These are phyloP conservation scores for Kentomonas sorsogonicus DNA, from an alignment of 208 protist species.

Conservation along the genomic window DNA sequence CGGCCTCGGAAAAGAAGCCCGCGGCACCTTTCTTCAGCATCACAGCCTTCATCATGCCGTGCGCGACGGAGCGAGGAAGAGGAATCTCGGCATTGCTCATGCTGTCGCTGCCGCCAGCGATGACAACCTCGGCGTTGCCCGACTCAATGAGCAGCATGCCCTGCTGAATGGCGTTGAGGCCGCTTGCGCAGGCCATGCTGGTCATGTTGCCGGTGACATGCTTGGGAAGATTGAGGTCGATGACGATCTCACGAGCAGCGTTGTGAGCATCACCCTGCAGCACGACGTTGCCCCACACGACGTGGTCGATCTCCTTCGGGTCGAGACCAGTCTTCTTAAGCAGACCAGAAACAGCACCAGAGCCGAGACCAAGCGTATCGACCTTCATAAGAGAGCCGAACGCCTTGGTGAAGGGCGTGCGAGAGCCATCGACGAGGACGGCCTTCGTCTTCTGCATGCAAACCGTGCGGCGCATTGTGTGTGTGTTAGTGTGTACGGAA, in stretches of 20 bases:
- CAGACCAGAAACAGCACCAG: no score
- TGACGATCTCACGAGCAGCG: conserved; percentile 77
- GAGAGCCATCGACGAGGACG: conserved; percentile 56
- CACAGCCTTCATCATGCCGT: conserved; percentile 50
- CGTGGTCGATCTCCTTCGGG: conserved; percentile 67
- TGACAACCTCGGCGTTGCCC: conserved; percentile 69
- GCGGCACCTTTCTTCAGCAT: conserved; percentile 47
- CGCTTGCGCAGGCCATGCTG: conserved; percentile 78
- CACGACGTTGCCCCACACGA: conserved; percentile 90
- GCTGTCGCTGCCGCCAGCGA: conserved; percentile 86
- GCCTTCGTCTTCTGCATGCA: conserved; percentile 26
- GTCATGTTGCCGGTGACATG: conserved; percentile 62
- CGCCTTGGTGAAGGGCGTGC: conserved; percentile 76
- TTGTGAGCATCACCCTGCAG: conserved; percentile 69
- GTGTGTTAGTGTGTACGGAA: neutral
- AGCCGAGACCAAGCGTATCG: conserved; percentile 55
- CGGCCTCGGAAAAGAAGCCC: conserved; percentile 56
- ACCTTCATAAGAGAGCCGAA: conserved; percentile 60
- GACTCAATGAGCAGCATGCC: conserved; percentile 70
- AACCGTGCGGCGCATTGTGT: conserved; percentile 20
- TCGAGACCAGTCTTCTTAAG: conserved; percentile 65
- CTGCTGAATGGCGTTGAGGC: conserved; percentile 71
- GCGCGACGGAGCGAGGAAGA: conserved; percentile 38
- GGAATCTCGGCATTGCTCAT: conserved; percentile 68
- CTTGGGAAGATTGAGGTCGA: conserved; percentile 77